Base-by-base conservation (phyloP, 2,329 filamentous ascomycete species). In the Sporothrix inflata region DNA sequence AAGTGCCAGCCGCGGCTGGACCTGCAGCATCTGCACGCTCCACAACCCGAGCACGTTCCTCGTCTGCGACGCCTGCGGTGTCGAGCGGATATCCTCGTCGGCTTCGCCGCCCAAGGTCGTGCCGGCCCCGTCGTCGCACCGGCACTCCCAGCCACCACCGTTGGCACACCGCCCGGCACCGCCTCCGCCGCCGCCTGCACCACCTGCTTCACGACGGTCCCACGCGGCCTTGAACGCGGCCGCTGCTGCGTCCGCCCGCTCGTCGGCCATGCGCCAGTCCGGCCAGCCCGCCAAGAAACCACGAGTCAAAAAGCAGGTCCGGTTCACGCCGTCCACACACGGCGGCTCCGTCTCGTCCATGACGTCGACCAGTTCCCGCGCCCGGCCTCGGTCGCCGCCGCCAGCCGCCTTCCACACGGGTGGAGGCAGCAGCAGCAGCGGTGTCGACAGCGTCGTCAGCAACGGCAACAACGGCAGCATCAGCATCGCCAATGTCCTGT, bases 11-110 rank as follows among this genome's bases (percentile, higher is more conserved):
- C 60, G 24, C 4, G 69, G 73, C 65, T 90, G 89, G 89, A 81
- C 81, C 11, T 91, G 89, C 75, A 77, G 79, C 24, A 78, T 84
- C 14, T 91, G 89, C 76, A 91, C 89, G 0, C 79, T 90, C 27
- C 82, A 85, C 71, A 91, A 91, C 75, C 84, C 85, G 1, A 73
- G 78, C 9, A 79, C 75, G n/a, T 87, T 81, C 74, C 79, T 87
- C 34, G 84, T 81, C 75, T 91, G 89, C 76, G 87, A 88, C 74
- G 88, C 86, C 5, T 91, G 89, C 75, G 84, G 84, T 11, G 79
- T 78, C 11, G 82, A 86, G 76, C 81, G 84, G 70, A 38, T 60
- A 3, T 21, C 30, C 27, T 60, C 66, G 63, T 21, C 63, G 27
- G n/a, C n/a, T n/a, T 24, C 40, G 4, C 21, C 60, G 3, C 21